Evolutionary conservation across 2,329 filamentous ascomycete genomes (phyloP).

Genomic region (Tolypocladium pustulatum): DNA sequence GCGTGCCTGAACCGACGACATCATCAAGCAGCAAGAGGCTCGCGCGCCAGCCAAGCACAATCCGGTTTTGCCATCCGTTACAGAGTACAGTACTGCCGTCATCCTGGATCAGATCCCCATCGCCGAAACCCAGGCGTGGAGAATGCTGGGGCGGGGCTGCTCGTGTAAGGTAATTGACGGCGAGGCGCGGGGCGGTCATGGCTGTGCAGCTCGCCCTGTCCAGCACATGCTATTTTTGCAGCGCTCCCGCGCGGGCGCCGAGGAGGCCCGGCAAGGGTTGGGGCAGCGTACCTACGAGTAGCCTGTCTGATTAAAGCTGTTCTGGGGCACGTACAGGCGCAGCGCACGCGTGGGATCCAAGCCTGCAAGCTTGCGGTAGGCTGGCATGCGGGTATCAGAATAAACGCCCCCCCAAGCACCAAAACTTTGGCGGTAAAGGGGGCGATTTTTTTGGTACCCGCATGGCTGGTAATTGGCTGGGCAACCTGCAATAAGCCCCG

Average conservation of each 20-base stretch:
- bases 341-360: not conserved
- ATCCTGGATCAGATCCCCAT: not conserved
- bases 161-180: not conserved
- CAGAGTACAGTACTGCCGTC: not conserved
- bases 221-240: not conserved
- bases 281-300: not conserved
- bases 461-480: too few relatives aligned
- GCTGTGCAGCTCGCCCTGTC: not conserved
- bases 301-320: not conserved
- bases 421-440: too few relatives aligned
- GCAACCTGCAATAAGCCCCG: not conserved
- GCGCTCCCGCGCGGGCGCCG: not conserved
- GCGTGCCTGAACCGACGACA: not conserved
- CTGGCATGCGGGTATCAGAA: too few relatives aligned
- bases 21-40: not conserved
- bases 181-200: not conserved
- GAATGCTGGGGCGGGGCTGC: not conserved
- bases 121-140: not conserved
- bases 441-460: too few relatives aligned
- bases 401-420: too few relatives aligned
- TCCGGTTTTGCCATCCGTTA: not conserved
- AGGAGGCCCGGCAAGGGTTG: not conserved
- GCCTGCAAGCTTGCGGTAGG: not conserved
- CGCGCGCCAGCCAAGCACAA: not conserved
- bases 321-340: not conserved